phyloP scores from a whole-genome alignment of 371 early-diverging fungal genomes.

The Nosema muscidifuracis region DNA sequence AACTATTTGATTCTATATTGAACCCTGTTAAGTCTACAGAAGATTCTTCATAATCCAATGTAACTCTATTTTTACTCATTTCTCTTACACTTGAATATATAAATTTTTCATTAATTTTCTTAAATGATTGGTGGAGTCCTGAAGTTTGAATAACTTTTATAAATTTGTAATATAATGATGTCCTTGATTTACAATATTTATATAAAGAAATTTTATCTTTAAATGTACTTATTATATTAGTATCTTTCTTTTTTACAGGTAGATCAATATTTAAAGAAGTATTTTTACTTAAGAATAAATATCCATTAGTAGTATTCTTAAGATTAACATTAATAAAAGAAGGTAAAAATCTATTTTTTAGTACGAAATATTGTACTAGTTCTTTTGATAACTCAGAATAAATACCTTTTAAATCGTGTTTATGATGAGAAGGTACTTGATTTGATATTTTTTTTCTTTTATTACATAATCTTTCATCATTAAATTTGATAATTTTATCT shows the following conservation, averaged over 20 bases:
- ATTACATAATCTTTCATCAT: no score
- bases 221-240: background rate
- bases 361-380: background rate
- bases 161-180: background rate
- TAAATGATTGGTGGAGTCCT: slow-evolving; percentile 1
- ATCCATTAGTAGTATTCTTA: background rate
- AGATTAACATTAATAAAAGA: background rate
- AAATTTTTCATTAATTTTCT: background rate
- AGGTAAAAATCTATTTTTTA: background rate
- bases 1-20: no score
- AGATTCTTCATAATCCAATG: background rate
- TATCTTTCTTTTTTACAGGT: background rate
- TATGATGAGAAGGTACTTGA: no score
- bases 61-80: background rate
- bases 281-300: background rate
- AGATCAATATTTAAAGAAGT: no score
- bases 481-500: no score
- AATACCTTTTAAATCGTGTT: background rate
- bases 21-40: no score
- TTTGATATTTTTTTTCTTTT: no score
- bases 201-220: background rate
- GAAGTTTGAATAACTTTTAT: background rate
- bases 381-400: background rate
- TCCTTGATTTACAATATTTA: background rate
- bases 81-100: background rate